Conservation (phyloP, 2,329 filamentous ascomycete genomes). For the Xylaria sp. region DNA sequence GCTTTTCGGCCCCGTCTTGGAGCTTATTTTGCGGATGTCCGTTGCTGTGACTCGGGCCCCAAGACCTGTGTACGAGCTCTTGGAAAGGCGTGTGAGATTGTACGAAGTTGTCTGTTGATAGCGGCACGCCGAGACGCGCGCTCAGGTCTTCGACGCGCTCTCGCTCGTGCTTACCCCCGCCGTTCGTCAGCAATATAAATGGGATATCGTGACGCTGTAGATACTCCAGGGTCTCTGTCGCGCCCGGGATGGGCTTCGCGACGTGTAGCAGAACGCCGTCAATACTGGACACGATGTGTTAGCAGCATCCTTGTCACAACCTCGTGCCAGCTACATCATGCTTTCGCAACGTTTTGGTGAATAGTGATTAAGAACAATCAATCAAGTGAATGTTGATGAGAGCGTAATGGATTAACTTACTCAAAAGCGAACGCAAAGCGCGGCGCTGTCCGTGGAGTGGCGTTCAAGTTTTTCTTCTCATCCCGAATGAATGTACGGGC, state of each 20-base stretch:
- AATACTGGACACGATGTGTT: slow-evolving; percentile 61
- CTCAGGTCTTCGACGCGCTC: slow-evolving; percentile 77
- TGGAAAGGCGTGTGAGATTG: slow-evolving; percentile 93
- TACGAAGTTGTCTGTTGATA: slow-evolving; percentile 78
- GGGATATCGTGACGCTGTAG: slow-evolving; percentile 81
- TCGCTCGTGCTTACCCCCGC: slow-evolving; percentile 84
- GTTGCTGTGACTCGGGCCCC: slow-evolving; percentile 11
- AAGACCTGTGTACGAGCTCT: slow-evolving; percentile 59
- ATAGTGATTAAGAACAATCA: not conserved
- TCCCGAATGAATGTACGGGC: slow-evolving; percentile 30
- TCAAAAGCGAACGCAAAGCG: slow-evolving; percentile 51
- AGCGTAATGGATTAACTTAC: slow-evolving; percentile 44
- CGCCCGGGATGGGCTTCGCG: slow-evolving; percentile 80
- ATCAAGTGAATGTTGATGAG: not conserved
- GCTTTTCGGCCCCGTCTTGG: slow-evolving; percentile 48
- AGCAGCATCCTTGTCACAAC: slow-evolving; percentile 18
- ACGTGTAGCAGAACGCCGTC: slow-evolving; percentile 95
- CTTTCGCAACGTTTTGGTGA: not conserved
- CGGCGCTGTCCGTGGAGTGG: slow-evolving; percentile 34
- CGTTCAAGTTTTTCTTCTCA: slow-evolving; percentile 21
- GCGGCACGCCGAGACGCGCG: slow-evolving; percentile 69
- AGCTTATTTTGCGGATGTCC: slow-evolving; percentile 8
- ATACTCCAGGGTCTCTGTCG: slow-evolving; percentile 75
- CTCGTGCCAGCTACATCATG: not conserved
- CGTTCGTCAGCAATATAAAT: slow-evolving; percentile 96